A percentile compares a stretch with the other conserved stretches of the same genome.
Evolutionary conservation across 2,329 filamentous ascomycete genomes (phyloP).

Genomic region (Colletotrichum trifolii): DNA sequence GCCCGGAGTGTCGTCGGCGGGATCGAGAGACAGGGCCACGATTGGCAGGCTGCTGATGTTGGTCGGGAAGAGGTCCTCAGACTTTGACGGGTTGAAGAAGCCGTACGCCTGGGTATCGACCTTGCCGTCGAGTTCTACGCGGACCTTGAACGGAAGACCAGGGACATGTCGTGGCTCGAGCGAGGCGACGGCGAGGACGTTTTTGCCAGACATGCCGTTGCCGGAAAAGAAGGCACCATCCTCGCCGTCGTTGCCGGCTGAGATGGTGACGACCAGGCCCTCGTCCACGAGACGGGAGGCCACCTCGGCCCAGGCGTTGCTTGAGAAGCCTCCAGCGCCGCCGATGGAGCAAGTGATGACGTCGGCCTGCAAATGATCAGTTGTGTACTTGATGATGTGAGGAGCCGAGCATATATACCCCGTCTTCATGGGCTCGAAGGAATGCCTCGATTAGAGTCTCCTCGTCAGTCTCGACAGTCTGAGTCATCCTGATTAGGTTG

Average conservation of each 20-base stretch:
- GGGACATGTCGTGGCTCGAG: slow-evolving; percentile 42
- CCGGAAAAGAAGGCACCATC: slow-evolving; percentile 53
- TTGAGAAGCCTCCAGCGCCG: slow-evolving; percentile 42
- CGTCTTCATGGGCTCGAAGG: slow-evolving; percentile 43
- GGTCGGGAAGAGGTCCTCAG: slow-evolving; percentile 17
- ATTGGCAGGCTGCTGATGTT: slow-evolving; percentile 39
- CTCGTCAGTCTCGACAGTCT: slow-evolving; percentile 39
- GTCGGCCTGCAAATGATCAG: slow-evolving; percentile 38
- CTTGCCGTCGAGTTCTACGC: not conserved
- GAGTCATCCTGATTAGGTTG: not conserved
- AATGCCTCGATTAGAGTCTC: slow-evolving; percentile 46
- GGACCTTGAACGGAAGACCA: slow-evolving; percentile 31
- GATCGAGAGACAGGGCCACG: slow-evolving; percentile 40
- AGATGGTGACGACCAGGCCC: slow-evolving; percentile 52
- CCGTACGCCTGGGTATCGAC: slow-evolving; percentile 20
- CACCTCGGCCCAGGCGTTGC: slow-evolving; percentile 46
- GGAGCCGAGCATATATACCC: slow-evolving; percentile 24
- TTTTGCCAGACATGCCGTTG: slow-evolving; percentile 52
- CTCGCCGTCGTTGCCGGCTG: slow-evolving; percentile 55
- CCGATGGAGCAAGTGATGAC: slow-evolving; percentile 49
- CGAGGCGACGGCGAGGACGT: slow-evolving; percentile 56
- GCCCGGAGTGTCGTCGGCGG: slow-evolving; percentile 44
- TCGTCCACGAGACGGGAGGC: slow-evolving; percentile 53
- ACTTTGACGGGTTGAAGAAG: slow-evolving; percentile 17
- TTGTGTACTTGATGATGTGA: accelerated